Base-by-base conservation (phyloP, 192 early-diverging fungal species). In the Backusella sp. region DNA sequence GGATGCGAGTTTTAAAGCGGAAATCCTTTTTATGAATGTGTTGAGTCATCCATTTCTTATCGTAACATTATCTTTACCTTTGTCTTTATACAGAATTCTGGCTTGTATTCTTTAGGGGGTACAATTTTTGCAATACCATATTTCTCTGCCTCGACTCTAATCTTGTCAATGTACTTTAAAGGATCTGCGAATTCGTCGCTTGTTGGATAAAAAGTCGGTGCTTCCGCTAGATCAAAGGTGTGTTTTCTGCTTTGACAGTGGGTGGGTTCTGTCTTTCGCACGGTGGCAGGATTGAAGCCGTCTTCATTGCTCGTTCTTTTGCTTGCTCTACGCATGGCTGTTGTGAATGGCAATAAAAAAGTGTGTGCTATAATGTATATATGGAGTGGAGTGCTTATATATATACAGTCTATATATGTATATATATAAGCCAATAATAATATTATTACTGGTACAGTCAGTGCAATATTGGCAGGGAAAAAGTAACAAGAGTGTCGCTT, bases 91-190 rank as follows among this genome's bases (percentile, higher is more conserved):
- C 91, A 83, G 87, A 96, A 97, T 11, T 91, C 85, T 70, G 96
- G 96, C 36, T 86, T 89, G 93, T 96, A 99, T 6, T 88, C 89
- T 44, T 77, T 80, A 21, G 97, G 97, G 67, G 97, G 97, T 37
- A 99, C 88, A 77, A 99, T 94, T 81, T 99, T 99, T 83, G 92
- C 90, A 70, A 97, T 90, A 14, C 97, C 96, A 23, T 89, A 88
- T 71, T 83, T 70, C 75, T 97, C 94, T 62, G 89, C 96, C 73
- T 90, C 83, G 0, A 86, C 76, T 14, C 92, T 86, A 78, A 98
- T 97, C 68, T 81, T 87, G 66, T 92, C 90, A 81, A 99, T 95
- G 80, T 94, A 99, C 62, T 82, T 81, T 26, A 97, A 81, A 15
- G 97, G 96, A 75, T 96, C 91, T 21, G 76, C 53, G 86, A 96